phyloP scores from a whole-genome alignment of 805 yeast species.

The Lipomyces starkeyi region DNA sequence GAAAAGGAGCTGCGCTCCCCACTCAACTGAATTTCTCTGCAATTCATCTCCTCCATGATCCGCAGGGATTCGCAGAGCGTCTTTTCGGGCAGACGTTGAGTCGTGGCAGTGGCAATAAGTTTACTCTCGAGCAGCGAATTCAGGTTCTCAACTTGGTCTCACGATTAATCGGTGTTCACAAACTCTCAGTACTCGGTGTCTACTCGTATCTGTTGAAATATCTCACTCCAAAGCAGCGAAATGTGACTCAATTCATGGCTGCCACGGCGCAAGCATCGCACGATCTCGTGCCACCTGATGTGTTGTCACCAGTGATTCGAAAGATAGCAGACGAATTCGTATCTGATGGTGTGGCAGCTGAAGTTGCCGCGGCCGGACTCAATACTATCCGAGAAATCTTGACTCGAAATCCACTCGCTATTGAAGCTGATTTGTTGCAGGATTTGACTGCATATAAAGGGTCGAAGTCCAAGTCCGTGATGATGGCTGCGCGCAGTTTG shows the following conservation, averaged over 20 bases:
- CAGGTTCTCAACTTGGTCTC: constrained; percentile 86
- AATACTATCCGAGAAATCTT: constrained; percentile 93
- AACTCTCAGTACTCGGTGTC: constrained; percentile 84
- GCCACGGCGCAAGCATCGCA: constrained; percentile 97
- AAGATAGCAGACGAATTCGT: constrained; percentile 97
- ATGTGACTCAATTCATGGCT: constrained; percentile 96
- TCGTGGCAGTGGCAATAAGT: constrained; percentile 64
- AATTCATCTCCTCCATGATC: constrained; percentile 90
- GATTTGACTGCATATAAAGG: constrained; percentile 91
- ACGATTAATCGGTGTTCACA: constrained; percentile 91
- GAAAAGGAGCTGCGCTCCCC: constrained; percentile 53
- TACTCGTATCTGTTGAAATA: constrained; percentile 89
- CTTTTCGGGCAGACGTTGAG: constrained; percentile 75
- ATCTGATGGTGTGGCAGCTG: constrained; percentile 97
- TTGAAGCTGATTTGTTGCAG: constrained; percentile 83
- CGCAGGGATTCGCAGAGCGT: constrained; percentile 95
- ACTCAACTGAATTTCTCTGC: constrained; percentile 90
- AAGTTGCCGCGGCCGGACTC: constrained; percentile 97
- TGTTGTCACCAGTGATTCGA: constrained; percentile 75
- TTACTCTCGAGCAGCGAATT: constrained; percentile 86
- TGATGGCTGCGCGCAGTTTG: constrained; percentile 90
- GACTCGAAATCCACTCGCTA: constrained; percentile 92
- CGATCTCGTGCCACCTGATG: constrained; percentile 96
- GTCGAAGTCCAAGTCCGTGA: constrained; percentile 91
- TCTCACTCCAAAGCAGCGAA: constrained; percentile 89